Evolutionary conservation across 2,329 filamentous ascomycete genomes (phyloP), one percentile per base, ranked within the genome.

Genomic region (Colletotrichum lupini): DNA sequence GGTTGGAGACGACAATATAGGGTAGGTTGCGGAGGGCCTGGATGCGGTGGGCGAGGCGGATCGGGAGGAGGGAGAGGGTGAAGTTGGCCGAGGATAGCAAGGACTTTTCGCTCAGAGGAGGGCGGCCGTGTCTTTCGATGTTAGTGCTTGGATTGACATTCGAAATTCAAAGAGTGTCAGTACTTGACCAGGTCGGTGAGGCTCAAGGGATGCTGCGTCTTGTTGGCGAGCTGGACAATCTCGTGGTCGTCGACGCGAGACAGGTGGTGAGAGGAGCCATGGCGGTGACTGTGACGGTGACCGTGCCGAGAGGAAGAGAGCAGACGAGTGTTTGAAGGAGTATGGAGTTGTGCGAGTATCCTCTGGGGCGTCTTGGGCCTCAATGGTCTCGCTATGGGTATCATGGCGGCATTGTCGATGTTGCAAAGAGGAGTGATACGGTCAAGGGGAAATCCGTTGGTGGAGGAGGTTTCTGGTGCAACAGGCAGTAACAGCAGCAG

Each of bases 1-100:
- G 94, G 81, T 99, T 98, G n/a, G 96, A 95, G 30, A 99, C 97
- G 68, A 99, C 96, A 76, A 99, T 98, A 83, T 96, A 99, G 0
- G 97, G 97, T 9, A 99, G 90, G 81, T 97, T 98, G 75, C 95
- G 93, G 22, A 99, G 87, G 56, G 95, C 95, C 82, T 98, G 94
- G 76, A 99, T 97, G 69, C 97, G 94, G 81, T 97, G 95, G 30
- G 97, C 97, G 30, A 99, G 92, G 49, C 97, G 94, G 62, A 97
- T 94, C 16, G 97, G 97, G 11, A 98, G 92, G 66, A 98, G 93
- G 32, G 93, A 94, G 76, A 98, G 92, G 14, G 97, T 97, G 85
- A 98, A 98, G 85, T 98, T 98, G 75, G 97, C 97, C 1, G 95
- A 98, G 49, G 93, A 91, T 78, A 98, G 91, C 68, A 99, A 90